phyloP scores from a whole-genome alignment of 2,329 filamentous ascomycete genomes.

The Penicillium sp. region DNA sequence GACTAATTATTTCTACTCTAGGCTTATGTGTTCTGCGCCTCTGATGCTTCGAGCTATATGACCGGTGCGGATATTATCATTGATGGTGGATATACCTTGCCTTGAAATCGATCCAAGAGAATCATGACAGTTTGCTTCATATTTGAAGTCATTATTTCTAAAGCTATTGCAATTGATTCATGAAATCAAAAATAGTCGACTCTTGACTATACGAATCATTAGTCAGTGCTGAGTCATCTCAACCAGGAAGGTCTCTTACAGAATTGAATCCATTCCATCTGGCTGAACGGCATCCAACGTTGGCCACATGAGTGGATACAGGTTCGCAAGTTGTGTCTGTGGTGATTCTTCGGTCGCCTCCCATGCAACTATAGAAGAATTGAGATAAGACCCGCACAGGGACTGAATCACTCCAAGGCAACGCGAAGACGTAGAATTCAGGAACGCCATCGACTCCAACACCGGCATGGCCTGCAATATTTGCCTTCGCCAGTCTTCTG shows the following conservation, averaged over 20 bases:
- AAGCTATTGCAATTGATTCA: slow-evolving; percentile 13
- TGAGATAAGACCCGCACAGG: slow-evolving; percentile 20
- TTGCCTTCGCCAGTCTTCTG: slow-evolving; percentile 17
- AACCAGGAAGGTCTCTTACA: slow-evolving; percentile 6
- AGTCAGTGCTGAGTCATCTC: too few relatives aligned
- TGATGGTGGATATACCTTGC: slow-evolving; percentile 49
- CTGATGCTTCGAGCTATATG: slow-evolving; percentile 51
- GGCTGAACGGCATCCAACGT: slow-evolving; percentile 15
- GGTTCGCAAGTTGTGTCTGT: slow-evolving; percentile 23
- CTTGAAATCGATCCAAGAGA: slow-evolving; percentile 10
- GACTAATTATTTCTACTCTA: slow-evolving; percentile 3
- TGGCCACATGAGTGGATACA: slow-evolving; percentile 28
- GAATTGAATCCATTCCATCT: slow-evolving; percentile 14
- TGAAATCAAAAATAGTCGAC: slow-evolving; percentile 18
- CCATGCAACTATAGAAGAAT: slow-evolving; percentile 14
- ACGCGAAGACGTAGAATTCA: slow-evolving; percentile 19
- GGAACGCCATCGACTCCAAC: slow-evolving; percentile 19
- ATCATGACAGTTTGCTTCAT: too few relatives aligned
- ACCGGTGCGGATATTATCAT: slow-evolving; percentile 51
- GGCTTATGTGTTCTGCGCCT: slow-evolving; percentile 49
- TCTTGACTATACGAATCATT: slow-evolving; percentile 7
- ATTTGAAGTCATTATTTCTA: not conserved
- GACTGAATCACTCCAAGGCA: slow-evolving; percentile 17
- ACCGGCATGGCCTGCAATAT: slow-evolving; percentile 17
- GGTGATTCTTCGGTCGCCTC: slow-evolving; percentile 23